Base-by-base conservation (phyloP, 306 rosid species). In the Pachyrhizus erosus region DNA sequence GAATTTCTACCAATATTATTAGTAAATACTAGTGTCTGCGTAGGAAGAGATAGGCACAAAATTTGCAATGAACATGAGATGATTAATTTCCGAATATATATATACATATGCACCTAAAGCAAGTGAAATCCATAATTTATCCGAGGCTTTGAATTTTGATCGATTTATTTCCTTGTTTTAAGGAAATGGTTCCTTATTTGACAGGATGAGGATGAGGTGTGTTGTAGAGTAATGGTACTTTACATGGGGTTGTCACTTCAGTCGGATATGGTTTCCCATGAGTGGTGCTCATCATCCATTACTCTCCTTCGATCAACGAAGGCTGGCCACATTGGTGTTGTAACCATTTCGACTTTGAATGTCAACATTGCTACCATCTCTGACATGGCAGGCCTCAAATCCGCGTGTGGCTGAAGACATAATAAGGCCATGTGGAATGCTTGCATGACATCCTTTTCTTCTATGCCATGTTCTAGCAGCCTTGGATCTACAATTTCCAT, bases 351-450 rank as follows among this genome's bases (percentile, higher is more conserved):
- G 12, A 69, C 77, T 74, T 90, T 91, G 89, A 85, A 86, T 78
- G 97, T 89, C 82, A 90, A 80, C 88, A 90, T 74, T 71, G 97
- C 92, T 14, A 91, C 98, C 2, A 91, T 88, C 83, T 89, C 90
- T 74, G 98, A 95, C 97, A 95, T 93, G 1, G 94, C 96, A 31
- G 98, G 97, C 70, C 99, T 88, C 58, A 88, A 68, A 74, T 87
- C 85, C 46, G 92, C 87, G 43, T 87, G 94, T 39, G 98, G 87
- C 77, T 95, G 94, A 76, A 93, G 93, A 71, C 98, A 93, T 9
- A 91, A 68, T 65, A 93, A 87, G 48, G 94, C 94, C 27, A 93
- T 94, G 21, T 93, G 88, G 79, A 88, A 88, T 84, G 91, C 88
- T 58, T 89, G 93, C 91, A 84, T 61, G 9, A 90, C 91, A 85